Evolutionary conservation across 305 asterid genomes (phyloP), one percentile per base, ranked within the genome.

Genomic region (Solanum hybrid): DNA sequence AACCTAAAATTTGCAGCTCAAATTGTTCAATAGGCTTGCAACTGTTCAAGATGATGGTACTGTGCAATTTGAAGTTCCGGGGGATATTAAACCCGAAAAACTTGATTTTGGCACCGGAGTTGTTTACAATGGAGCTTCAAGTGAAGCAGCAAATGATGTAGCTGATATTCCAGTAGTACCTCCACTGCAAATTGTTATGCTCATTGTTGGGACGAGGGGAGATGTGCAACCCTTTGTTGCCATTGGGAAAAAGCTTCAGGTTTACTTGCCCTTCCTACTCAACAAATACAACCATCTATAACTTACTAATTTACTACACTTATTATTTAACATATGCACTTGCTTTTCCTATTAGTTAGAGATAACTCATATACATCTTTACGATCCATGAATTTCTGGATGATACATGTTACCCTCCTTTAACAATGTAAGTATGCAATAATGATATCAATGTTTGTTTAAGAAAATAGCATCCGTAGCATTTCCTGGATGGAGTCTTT

Each of bases 221-320:
- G 99, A 97, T 89, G 99, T 97, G 75, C 99, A 97, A 89, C 99
- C 99, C 78, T 96, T 97, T 94, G 92, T 96, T 83, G 99, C 99
- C 78, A 97, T 96, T 86, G 99, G 99, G 75, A 96, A 96, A 91
- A 93, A 94, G 86, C 92, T 97, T 90, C 98, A 97, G 97, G 99
- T 97, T 90, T 81, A 70, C 70, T 15, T 26, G 76, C 29, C 82
- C 87, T 65, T 88, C 83, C 38, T 70, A 57, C 45, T 85, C 32
- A 85, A 85, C 45, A 57, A 57, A 6, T 39, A 57, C 88, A 85
- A 32, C n/a, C 20, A 32, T 32, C 76, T 57, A 32, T 61, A 31
- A 85, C 38, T 85, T 51, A 15, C 24, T 84, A 29, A 84, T 84
- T 31, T 85, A 57, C 51, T 20, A n/a, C 32, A 51, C 22, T 85